Base-by-base conservation (phyloP, 768 basidiomycete genomes). In the Crucibulum laeve region DNA sequence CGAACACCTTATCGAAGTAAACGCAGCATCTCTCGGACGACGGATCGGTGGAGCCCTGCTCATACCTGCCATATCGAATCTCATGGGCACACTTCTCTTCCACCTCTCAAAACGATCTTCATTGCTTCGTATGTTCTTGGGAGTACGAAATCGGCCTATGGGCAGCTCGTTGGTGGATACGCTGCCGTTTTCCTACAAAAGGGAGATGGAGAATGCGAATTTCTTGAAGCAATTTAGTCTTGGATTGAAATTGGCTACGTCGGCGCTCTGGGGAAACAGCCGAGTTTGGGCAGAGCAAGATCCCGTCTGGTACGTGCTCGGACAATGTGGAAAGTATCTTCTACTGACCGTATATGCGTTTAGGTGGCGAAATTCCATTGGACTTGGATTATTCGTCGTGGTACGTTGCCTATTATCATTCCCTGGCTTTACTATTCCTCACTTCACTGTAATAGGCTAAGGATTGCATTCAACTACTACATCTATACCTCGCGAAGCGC, bases 1-100 rank as follows among this genome's bases (percentile, higher is more conserved):
- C 1, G 76, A 80, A 51, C 74, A 77, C 48, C 73, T 77, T 32
- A 74, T 85, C 42, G 71, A 74, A 32, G 63, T 80, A 50, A 76
- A 77, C 15, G 71, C 76, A 14, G 67, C 76, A 14, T 80, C 82
- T 0, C 54, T 87, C 3, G 87, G 86, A 1, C 76, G 85, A 10
- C 65, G 77, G 52, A 60, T 90, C 37, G 83, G 81, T 17, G 85
- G 87, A 3, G 84, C 87, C 0, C 62, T 90, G 14, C 63, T 83
- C 45, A 69, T 85, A 40, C 87, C 87, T 0, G 72, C 73, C 5
- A 77, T 90, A 50, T 74, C 87, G 17, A 78, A 65, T 37, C 51
- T 68, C 36, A 85, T 87, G 84, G 87, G 87, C 0, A 54, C 63
- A 7, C 49, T 85, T 11, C 69, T 90, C 3, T 62, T 77, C 28